These are phyloP conservation scores for Chaetomium fimeti DNA, from an alignment of 495 filamentous ascomycete species.

Conservation along the genomic window DNA sequence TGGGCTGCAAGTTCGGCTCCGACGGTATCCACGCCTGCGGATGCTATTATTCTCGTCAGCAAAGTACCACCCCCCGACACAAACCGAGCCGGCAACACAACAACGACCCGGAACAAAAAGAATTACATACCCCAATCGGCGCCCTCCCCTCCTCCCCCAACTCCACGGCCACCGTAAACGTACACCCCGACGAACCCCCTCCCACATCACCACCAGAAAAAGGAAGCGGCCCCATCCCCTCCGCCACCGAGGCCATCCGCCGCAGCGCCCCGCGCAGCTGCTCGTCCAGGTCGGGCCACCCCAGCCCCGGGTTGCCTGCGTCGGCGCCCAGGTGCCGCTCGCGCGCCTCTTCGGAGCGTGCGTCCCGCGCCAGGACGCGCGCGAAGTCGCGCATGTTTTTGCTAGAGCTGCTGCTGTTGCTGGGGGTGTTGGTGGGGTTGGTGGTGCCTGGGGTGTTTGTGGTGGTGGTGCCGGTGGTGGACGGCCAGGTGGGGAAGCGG, in stretches of 20 bases:
- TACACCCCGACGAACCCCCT: slow-evolving; percentile 53
- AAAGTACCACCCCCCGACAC: background rate
- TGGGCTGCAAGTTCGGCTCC: slow-evolving; percentile 48
- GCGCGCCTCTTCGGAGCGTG: slow-evolving; percentile 39
- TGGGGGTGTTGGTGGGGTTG: background rate
- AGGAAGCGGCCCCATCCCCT: slow-evolving; percentile 64
- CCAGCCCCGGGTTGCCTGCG: background rate
- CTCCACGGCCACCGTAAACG: slow-evolving; percentile 85
- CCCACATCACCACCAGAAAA: background rate
- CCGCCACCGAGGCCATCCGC: slow-evolving; percentile 54
- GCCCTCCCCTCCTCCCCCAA: slow-evolving; percentile 68
- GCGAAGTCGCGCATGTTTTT: slow-evolving; percentile 40
- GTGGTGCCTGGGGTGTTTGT: background rate
- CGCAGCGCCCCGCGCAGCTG: slow-evolving; percentile 52
- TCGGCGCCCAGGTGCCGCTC: slow-evolving; percentile 14
- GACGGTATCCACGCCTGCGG: slow-evolving; percentile 68
- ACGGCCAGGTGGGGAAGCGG: slow-evolving; percentile 66
- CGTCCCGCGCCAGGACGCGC: slow-evolving; percentile 42
- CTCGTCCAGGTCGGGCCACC: slow-evolving; percentile 46
- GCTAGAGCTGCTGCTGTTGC: background rate
- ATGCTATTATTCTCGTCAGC: slow-evolving; percentile 41
- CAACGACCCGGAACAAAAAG: background rate
- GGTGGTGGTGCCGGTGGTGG: slow-evolving; percentile 16
- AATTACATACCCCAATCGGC: slow-evolving; percentile 62
- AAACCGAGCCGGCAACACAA: background rate